Percentiles rank a stretch among this genome's conserved stretches.
These are phyloP conservation scores for Cladosporium austrohemisphaericum DNA, from an alignment of 2,329 filamentous ascomycete genomes.

Conservation along the genomic window DNA sequence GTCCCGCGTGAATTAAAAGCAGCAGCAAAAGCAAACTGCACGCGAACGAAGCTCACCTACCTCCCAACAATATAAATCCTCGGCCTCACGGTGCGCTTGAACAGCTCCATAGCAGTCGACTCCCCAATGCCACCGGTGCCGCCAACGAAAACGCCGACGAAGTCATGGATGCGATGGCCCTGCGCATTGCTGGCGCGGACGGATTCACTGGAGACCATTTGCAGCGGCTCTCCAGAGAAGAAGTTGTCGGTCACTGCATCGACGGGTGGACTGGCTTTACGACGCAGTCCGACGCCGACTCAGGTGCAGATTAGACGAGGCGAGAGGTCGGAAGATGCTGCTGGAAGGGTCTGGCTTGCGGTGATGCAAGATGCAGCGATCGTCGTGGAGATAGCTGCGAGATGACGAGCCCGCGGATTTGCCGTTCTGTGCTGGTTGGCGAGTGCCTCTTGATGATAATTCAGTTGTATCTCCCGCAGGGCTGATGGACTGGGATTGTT, in stretches of 20 bases:
- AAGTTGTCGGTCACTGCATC: constrained; percentile 5
- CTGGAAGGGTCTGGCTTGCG: neutral
- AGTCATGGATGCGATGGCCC: constrained; percentile 26
- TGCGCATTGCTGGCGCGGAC: constrained; percentile 32
- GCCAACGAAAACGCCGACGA: constrained; percentile 39
- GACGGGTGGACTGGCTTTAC: constrained; percentile 9
- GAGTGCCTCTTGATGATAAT: no score
- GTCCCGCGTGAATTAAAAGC: no score
- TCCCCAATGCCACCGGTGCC: constrained; percentile 44
- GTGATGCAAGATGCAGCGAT: neutral
- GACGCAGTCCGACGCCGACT: constrained; percentile 12
- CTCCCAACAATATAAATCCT: constrained; percentile 43
- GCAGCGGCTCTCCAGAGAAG: neutral
- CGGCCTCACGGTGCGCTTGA: constrained; percentile 37
- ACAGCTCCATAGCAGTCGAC: constrained; percentile 42
- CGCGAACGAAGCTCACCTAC: constrained; percentile 24
- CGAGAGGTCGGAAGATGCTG: neutral
- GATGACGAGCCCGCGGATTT: constrained; percentile 1
- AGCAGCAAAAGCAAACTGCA: no score
- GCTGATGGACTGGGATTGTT: neutral
- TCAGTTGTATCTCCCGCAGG: no score
- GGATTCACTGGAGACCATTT: constrained; percentile 24
- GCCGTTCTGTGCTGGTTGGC: neutral
- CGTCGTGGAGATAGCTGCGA: neutral
- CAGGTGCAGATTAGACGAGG: neutral